A percentile compares a stretch with the other conserved stretches of the same genome.
phyloP scores from a whole-genome alignment of 345 rosid species.

The Cardamine chenopodiifolia region DNA sequence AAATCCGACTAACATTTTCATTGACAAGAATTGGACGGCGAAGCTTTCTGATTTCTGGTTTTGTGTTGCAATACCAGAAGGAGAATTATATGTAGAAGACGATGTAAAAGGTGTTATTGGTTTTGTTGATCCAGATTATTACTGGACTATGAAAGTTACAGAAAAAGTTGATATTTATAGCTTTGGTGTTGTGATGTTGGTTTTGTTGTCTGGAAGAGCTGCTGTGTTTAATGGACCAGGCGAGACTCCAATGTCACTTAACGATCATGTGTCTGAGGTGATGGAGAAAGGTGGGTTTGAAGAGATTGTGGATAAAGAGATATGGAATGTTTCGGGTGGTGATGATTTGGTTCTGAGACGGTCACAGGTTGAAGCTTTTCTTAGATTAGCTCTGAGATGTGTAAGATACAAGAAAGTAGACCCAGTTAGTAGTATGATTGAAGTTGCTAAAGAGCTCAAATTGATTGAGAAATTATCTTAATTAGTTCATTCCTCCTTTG shows the following conservation, averaged over 20 bases:
- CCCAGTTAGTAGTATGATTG: constrained; percentile 31
- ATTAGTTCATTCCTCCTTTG: neutral
- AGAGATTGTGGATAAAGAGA: constrained; percentile 34
- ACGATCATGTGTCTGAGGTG: constrained; percentile 33
- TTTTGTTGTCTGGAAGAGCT: constrained; percentile 39
- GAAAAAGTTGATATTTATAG: constrained; percentile 36
- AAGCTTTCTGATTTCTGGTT: constrained; percentile 41
- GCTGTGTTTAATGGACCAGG: constrained; percentile 32
- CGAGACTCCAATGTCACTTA: constrained; percentile 20
- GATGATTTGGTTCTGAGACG: constrained; percentile 19
- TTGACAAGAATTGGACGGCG: constrained; percentile 25
- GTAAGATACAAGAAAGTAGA: constrained; percentile 22
- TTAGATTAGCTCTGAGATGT: constrained; percentile 34
- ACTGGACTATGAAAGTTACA: constrained; percentile 37
- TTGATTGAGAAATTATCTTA: constrained; percentile 22
- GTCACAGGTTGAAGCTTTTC: constrained; percentile 36
- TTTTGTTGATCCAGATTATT: constrained; percentile 39
- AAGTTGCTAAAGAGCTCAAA: constrained; percentile 40
- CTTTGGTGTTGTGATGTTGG: constrained; percentile 40
- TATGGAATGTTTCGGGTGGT: constrained; percentile 24
- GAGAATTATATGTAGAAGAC: constrained; percentile 29
- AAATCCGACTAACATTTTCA: constrained; percentile 29
- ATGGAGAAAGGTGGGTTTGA: constrained; percentile 32
- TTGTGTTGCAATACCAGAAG: constrained; percentile 39
- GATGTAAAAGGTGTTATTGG: constrained; percentile 35